Conservation (phyloP, 1,139 yeast species). For the Hyphopichia buzzinii region DNA sequence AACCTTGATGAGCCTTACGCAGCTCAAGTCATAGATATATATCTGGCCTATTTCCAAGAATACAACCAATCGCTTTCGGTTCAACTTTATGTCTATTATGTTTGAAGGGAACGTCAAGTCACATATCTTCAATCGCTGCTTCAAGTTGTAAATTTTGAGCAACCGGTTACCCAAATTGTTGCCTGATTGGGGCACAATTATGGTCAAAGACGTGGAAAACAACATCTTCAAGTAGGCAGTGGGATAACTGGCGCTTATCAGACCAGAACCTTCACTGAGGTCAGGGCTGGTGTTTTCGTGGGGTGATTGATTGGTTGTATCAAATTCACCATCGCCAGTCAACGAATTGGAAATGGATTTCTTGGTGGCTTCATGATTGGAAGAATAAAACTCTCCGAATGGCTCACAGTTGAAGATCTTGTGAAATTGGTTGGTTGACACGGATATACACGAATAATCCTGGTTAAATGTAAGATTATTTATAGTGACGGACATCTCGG, state of each 20-base stretch:
- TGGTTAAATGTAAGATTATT: slow-evolving; percentile 46
- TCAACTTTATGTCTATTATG: slow-evolving; percentile 60
- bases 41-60: slow-evolving; percentile 60
- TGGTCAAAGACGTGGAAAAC: slow-evolving; percentile 67
- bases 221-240: slow-evolving; percentile 55
- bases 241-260: slow-evolving; percentile 15
- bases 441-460: slow-evolving; percentile 41
- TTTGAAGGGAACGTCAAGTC: slow-evolving; percentile 66
- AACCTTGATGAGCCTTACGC: slow-evolving; percentile 65
- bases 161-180: slow-evolving; percentile 47
- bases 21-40: slow-evolving; percentile 69
- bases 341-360: slow-evolving; percentile 13
- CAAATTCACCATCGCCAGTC: not conserved
- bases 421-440: slow-evolving; percentile 34
- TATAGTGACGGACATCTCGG: slow-evolving; percentile 17
- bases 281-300: slow-evolving; percentile 16
- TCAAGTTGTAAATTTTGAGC: slow-evolving; percentile 63
- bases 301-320: not conserved
- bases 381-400: slow-evolving; percentile 44
- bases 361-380: slow-evolving; percentile 8
- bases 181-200: slow-evolving; percentile 51
- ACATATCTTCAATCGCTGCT: slow-evolving; percentile 66
- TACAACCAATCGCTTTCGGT: slow-evolving; percentile 63
- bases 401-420: slow-evolving; percentile 48
- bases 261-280: slow-evolving; percentile 2